phyloP scores from a whole-genome alignment of 495 filamentous ascomycete species.

The Podospora anserina region DNA sequence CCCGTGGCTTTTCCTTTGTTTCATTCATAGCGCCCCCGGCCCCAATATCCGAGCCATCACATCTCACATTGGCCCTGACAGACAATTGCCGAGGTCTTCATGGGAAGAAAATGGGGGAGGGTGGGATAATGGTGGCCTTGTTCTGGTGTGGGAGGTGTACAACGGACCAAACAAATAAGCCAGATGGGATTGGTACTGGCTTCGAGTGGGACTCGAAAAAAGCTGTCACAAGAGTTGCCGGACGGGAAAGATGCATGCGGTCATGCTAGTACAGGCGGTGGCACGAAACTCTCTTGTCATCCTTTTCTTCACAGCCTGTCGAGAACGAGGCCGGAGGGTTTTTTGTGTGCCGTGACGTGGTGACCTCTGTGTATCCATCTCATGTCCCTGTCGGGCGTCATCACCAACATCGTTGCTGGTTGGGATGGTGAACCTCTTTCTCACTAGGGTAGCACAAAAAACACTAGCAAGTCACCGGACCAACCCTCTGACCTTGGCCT shows the following conservation, averaged over 20 bases:
- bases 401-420: background rate
- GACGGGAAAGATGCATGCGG: conserved; percentile 2
- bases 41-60: background rate
- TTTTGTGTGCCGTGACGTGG: background rate
- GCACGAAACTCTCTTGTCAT: conserved; percentile 1
- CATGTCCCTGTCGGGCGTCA: background rate
- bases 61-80: conserved; percentile 5
- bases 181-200: background rate
- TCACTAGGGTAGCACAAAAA: background rate
- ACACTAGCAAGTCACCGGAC: conserved; percentile 2
- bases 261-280: background rate
- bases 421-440: too few relatives aligned
- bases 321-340: background rate
- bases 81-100: conserved; percentile 1
- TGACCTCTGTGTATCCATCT: background rate
- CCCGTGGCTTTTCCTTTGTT: background rate
- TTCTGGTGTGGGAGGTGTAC: background rate
- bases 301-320: background rate
- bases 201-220: background rate
- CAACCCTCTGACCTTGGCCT: background rate
- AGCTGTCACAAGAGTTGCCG: background rate
- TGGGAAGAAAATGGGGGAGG: background rate
- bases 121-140: background rate
- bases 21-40: background rate
- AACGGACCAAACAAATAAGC: background rate